Evolutionary conservation across 1,139 yeast species (phyloP).

Genomic region (Geotrichum aggregatum): DNA sequence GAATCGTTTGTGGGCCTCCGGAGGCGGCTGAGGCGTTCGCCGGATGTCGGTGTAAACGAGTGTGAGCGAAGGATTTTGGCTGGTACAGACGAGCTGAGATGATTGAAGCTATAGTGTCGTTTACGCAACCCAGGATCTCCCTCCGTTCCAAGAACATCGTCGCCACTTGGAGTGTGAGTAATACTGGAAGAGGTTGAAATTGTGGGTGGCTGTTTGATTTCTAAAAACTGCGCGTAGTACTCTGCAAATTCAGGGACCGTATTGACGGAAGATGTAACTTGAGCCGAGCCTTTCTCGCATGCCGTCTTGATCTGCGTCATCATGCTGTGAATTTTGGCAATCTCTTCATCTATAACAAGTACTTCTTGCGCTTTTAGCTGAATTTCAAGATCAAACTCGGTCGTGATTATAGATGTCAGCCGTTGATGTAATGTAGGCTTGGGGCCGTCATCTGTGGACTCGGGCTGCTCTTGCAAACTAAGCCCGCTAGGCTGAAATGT

Average conservation of each 20-base stretch:
- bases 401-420: conserved; percentile 32
- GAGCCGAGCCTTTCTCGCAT: conserved; percentile 21
- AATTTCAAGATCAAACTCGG: conserved; percentile 65
- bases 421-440: background rate
- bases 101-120: conserved; percentile 2
- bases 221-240: conserved; percentile 41
- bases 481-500: too few species aligned
- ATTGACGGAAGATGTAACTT: conserved; percentile 26
- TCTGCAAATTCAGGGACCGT: conserved; percentile 52
- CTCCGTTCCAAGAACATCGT: background rate
- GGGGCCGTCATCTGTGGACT: too few species aligned
- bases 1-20: conserved; percentile 1
- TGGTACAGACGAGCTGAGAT: background rate
- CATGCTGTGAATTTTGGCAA: conserved; percentile 60
- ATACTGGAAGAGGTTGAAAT: background rate
- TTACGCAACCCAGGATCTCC: background rate
- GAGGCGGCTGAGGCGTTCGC: conserved; percentile 3
- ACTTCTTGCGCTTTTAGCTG: conserved; percentile 66
- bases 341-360: conserved; percentile 54
- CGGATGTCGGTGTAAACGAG: background rate
- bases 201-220: conserved; percentile 9
- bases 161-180: background rate
- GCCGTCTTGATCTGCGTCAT: conserved; percentile 40
- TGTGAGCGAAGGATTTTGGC: background rate
- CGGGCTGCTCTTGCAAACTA: too few species aligned